A percentile compares a stretch with the other conserved stretches of the same genome.
Conservation (phyloP, 129 eudicot genomes). For the Flaveria sonorensis region DNA sequence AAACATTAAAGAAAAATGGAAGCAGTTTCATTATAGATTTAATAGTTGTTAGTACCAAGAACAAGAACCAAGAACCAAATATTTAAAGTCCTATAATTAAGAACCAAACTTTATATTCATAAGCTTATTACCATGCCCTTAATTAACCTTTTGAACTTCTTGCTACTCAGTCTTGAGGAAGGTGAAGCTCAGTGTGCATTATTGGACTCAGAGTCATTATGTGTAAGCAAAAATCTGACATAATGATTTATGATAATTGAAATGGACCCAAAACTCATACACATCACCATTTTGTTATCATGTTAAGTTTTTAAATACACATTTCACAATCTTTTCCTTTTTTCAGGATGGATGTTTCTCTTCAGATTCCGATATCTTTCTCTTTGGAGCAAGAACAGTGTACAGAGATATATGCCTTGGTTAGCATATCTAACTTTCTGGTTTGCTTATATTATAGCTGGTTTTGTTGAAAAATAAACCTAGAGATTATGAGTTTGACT, state of each 20-base stretch:
- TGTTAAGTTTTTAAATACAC: background rate
- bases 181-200: slow-evolving; percentile 99
- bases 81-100: background rate
- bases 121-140: slow-evolving; percentile 12
- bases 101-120: background rate
- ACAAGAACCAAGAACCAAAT: too few relatives aligned
- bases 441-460: slow-evolving; percentile 9
- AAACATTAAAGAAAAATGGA: background rate
- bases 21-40: background rate
- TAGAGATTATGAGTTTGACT: background rate
- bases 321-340: background rate
- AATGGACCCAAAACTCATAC: background rate
- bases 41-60: background rate
- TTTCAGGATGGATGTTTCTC: slow-evolving; percentile 97
- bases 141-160: slow-evolving; percentile 13
- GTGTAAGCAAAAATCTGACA: slow-evolving; percentile 56
- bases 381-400: slow-evolving; percentile 98
- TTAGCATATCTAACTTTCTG: slow-evolving; percentile 33
- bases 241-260: slow-evolving; percentile 16
- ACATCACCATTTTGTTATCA: slow-evolving; percentile 16
- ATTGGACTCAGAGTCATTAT: slow-evolving; percentile 78
- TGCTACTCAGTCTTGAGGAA: slow-evolving; percentile 77
- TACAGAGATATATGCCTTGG: slow-evolving; percentile 97
- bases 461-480: background rate
- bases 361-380: slow-evolving; percentile 87